Conservation (phyloP, 2,329 filamentous ascomycete species). For the Talaromyces amestolkiae region DNA sequence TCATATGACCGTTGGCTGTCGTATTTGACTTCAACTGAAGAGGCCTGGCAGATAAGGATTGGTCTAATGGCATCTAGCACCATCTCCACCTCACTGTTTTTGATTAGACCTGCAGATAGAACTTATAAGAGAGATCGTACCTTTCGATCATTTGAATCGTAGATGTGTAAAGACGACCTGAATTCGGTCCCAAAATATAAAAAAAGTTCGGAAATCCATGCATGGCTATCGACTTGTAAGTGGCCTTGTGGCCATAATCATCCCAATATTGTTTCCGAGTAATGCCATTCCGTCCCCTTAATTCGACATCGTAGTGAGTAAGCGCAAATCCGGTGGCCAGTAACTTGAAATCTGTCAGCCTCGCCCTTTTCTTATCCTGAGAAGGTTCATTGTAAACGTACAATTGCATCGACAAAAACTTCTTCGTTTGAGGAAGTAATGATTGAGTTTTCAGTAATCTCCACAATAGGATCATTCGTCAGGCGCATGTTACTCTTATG, state of each 20-base stretch:
- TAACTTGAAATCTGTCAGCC: slow-evolving; percentile 13
- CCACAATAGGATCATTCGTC: slow-evolving; percentile 21
- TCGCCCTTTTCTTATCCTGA: neutral
- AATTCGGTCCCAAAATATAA: slow-evolving; percentile 25
- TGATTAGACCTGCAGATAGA: neutral
- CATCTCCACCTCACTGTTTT: slow-evolving; percentile 20
- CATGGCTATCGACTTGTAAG: slow-evolving; percentile 27
- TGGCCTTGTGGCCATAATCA: slow-evolving; percentile 22
- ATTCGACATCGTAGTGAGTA: slow-evolving; percentile 22
- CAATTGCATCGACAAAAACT: neutral
- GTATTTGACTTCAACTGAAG: slow-evolving; percentile 22
- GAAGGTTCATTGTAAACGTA: neutral
- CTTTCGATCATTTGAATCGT: slow-evolving; percentile 22
- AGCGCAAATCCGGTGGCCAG: slow-evolving; percentile 25
- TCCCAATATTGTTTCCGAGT: slow-evolving; percentile 23
- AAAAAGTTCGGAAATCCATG: slow-evolving; percentile 28
- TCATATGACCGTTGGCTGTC: slow-evolving; percentile 20
- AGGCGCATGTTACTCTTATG: slow-evolving; percentile 3
- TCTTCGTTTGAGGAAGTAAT: slow-evolving; percentile 1
- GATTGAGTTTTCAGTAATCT: slow-evolving; percentile 17
- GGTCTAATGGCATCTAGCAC: slow-evolving; percentile 22
- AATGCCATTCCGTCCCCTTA: slow-evolving; percentile 21
- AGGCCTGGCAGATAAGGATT: slow-evolving; percentile 16
- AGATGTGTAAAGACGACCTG: slow-evolving; percentile 20
- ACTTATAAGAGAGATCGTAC: slow-evolving; percentile 7